Percentiles rank a stretch among this genome's conserved stretches.
Evolutionary conservation across 495 filamentous ascomycete genomes (phyloP).

Genomic region (Entonaema liquescens): DNA sequence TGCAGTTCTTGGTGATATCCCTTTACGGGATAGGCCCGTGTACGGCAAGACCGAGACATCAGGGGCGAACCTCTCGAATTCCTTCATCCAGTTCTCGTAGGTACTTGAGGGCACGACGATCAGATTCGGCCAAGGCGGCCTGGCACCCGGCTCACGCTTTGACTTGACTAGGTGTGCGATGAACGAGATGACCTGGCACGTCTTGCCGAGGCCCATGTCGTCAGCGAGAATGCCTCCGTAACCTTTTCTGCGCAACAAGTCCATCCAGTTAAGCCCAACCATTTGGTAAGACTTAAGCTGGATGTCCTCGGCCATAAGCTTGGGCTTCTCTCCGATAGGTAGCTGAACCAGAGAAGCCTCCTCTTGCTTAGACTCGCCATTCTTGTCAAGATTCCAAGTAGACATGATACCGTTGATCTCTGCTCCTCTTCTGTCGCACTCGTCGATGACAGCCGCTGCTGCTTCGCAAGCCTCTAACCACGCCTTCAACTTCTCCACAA

Average conservation of each 20-base stretch:
- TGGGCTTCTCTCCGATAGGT: constrained; percentile 70
- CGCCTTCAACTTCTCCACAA: constrained; percentile 46
- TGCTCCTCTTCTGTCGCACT: constrained; percentile 41
- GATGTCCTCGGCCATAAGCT: constrained; percentile 73
- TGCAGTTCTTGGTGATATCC: constrained; percentile 67
- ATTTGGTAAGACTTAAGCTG: constrained; percentile 91
- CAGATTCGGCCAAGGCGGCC: constrained; percentile 75
- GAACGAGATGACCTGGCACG: constrained; percentile 94
- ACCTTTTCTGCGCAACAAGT: constrained; percentile 76
- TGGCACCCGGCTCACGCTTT: constrained; percentile 49
- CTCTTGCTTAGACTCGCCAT: constrained; percentile 30
- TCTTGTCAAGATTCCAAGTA: constrained; percentile 39
- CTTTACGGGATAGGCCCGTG: constrained; percentile 69
- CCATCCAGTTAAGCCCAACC: constrained; percentile 93
- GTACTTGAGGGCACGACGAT: constrained; percentile 92
- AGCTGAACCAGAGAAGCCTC: constrained; percentile 31
- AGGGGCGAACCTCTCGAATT: constrained; percentile 89
- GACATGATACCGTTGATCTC: constrained; percentile 32
- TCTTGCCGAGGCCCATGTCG: constrained; percentile 98
- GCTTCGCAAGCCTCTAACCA: constrained; percentile 45
- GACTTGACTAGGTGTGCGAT: constrained; percentile 80
- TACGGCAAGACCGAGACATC: constrained; percentile 78
- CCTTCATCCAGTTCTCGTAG: constrained; percentile 91
- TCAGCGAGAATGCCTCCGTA: constrained; percentile 92
- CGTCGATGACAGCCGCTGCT: constrained; percentile 41